Base-by-base conservation (phyloP, 2,329 filamentous ascomycete species). In the Pyrenophora graminea region DNA sequence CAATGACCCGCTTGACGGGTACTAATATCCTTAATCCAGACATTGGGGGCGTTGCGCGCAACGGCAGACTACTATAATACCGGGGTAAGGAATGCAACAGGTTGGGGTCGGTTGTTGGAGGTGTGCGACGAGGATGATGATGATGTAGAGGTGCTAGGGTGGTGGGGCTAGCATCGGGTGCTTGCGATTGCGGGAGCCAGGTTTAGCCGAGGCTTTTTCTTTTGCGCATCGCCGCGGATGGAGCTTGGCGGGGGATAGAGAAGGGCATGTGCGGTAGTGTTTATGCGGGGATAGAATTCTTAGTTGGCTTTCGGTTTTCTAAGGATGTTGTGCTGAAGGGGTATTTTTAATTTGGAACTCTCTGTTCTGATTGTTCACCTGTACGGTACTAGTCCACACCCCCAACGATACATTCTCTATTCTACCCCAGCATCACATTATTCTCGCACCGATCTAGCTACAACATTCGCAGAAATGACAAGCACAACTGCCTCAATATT, bases 1-100 rank as follows among this genome's bases (percentile, higher is more conserved):
- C 80, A 70, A 83, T 81, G 58, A 82, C 80, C 69, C 80, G 77
- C 72, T 83, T 83, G 40, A 83, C 73, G 59, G 80, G 80, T 31
- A 83, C 80, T 58, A 83, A 71, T 64, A 83, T 81, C 62, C 80
- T 77, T 44, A 83, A 71, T 40, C 75, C 69, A 42, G 78, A 78
- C 74, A 79, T 78, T 46, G 4, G 39, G 19, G 40, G 15, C 48
- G n/a, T 38, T 7, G 27, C 4, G 27, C 18, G 15, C 45, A 17
- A 30, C 27, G 27, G 12, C 23, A 6, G 23, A 9, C 8, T 25
- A 7, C 31, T 38, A 31, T n/a, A 31, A 36, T 37, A 33, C 50
- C 36, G 7, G 30, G 23, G 36, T 12, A 33, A 15, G 3, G 18
- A 25, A 40, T 13, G 30, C 30, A 36, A 40, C 12, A 13, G 27